Conservation (phyloP, 2,329 filamentous ascomycete species). For the Trematosphaeria pertusa region DNA sequence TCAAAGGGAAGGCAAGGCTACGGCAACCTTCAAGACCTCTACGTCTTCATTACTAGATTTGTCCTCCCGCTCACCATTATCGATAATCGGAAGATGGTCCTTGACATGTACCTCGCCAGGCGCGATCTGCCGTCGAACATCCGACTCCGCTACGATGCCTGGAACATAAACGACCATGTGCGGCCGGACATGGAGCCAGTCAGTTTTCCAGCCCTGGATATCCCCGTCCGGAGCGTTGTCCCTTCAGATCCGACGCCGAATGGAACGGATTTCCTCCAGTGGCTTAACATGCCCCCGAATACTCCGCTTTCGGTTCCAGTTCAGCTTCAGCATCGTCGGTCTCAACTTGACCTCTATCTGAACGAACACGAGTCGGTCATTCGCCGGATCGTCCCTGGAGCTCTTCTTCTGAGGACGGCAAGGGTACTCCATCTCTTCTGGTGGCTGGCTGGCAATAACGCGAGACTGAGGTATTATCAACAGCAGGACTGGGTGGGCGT, state of each 20-base stretch:
- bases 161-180: no score
- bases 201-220: no score
- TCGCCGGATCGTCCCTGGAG: not conserved
- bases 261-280: constrained; percentile 13
- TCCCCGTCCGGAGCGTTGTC: constrained; percentile 14
- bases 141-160: constrained; percentile 20
- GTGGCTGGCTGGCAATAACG: constrained; percentile 14
- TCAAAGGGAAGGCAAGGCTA: constrained; percentile 5
- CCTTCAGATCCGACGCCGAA: constrained; percentile 11
- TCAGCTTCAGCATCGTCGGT: constrained; percentile 10
- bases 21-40: constrained; percentile 20
- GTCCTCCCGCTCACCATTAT: constrained; percentile 19
- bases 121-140: not conserved
- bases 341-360: constrained; percentile 13
- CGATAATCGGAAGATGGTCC: constrained; percentile 13
- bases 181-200: no score
- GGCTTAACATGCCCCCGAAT: constrained; percentile 8
- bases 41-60: constrained; percentile 17
- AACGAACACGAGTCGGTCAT: constrained; percentile 11
- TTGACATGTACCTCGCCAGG: constrained; percentile 10
- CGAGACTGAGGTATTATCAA: constrained; percentile 9
- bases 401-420: constrained; percentile 7
- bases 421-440: constrained; percentile 14
- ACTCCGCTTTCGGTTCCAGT: not conserved
- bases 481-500: constrained; percentile 9